These are phyloP conservation scores for Rubus parviflorus DNA, from an alignment of 306 rosid species.

Conservation along the genomic window DNA sequence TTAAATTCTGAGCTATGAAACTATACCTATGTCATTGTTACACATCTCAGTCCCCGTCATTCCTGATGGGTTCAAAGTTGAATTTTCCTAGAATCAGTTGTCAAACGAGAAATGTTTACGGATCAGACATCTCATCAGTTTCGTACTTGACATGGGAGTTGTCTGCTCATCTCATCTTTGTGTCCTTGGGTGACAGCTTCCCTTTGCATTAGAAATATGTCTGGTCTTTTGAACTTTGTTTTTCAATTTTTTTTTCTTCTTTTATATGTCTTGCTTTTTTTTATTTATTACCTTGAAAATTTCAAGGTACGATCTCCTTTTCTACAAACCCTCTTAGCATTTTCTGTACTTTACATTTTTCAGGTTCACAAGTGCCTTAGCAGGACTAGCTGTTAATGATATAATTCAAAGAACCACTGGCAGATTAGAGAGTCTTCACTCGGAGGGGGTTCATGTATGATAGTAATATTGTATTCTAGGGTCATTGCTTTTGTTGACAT, in stretches of 20 bases:
- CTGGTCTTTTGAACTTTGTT: neutral
- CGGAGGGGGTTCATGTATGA: constrained; percentile 95
- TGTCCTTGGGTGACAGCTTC: neutral
- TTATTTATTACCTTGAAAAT: neutral
- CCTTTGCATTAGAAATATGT: neutral
- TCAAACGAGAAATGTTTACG: neutral
- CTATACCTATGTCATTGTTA: neutral
- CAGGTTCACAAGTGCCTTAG: constrained; percentile 79
- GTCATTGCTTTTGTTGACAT: neutral
- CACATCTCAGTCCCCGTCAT: neutral
- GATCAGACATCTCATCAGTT: constrained; percentile 3
- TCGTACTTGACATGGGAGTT: neutral
- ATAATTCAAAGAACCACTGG: constrained; percentile 78
- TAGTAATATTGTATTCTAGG: constrained; percentile 5
- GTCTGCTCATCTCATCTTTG: neutral
- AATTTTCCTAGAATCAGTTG: neutral
- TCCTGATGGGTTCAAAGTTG: neutral
- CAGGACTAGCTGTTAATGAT: constrained; percentile 74
- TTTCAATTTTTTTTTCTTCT: neutral
- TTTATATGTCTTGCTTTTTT: neutral
- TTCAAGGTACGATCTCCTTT: neutral
- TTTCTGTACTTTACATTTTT: constrained; percentile 28
- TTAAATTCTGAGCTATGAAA: neutral
- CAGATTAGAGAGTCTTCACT: constrained; percentile 88
- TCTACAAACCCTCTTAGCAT: neutral